Base-by-base conservation (phyloP, 768 basidiomycete species). In the Piloderma croceum region DNA sequence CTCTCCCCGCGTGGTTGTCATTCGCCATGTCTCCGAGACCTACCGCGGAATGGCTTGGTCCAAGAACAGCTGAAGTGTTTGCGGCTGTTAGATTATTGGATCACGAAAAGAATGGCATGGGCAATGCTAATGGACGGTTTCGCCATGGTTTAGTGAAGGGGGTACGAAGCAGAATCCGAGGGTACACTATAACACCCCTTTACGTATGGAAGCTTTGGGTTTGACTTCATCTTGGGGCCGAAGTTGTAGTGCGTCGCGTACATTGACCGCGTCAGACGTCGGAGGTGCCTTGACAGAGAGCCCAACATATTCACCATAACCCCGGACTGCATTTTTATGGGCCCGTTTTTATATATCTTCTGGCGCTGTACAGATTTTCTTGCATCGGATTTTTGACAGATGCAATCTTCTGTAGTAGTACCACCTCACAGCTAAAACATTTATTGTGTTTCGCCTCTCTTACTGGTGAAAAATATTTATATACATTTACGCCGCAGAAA, bases 1-100 rank as follows among this genome's bases (percentile, higher is more conserved):
- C 31, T 27, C 47, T 62, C 47, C 25, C 42, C 42, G 3, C 45
- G 39, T 63, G 66, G 7, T 58, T 65, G 20, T 61, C 54, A 10
- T 68, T 65, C 23, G 68, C 68, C 22, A 41, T 64, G 23, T 69
- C 69, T 7, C 60, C 57, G 10, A 48, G 59, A 20, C 57, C 59
- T 22, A 53, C 52, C 10, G 58, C 67, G 43, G 83, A 86, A 42
- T 83, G 79, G 78, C 62, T 85, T 18, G 84, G 83, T 1, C 84
- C 83, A 0, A 66, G 81, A 32, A 85, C 84, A 3, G 74, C 71
- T 23, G 85, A 81, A 52, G 83, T 80, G 0, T 84, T 87, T 47
- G 74, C 74, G 24, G 84, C 84, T 4, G 85, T 84, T 5, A 83
- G 84, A 5, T 60, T 85, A 31, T 54, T 71, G 64, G 32, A 15